phyloP scores from a whole-genome alignment of 371 early-diverging fungal genomes.

The Mortierella sp. region DNA sequence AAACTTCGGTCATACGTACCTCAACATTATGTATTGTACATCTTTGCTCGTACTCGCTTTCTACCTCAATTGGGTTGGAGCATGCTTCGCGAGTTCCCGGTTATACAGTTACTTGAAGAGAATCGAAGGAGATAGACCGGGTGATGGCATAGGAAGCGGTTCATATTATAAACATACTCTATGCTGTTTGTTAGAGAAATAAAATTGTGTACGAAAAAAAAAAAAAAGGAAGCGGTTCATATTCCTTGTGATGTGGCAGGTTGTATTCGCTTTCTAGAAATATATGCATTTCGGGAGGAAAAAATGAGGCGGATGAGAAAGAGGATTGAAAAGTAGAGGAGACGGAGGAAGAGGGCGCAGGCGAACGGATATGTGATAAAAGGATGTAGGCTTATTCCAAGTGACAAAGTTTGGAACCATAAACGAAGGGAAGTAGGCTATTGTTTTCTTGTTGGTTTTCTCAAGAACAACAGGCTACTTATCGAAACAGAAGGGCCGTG shows the following conservation, averaged over 20 bases:
- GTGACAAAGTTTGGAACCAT: neutral
- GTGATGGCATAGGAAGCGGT: too few relatives aligned
- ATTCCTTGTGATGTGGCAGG: neutral
- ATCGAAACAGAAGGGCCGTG: neutral
- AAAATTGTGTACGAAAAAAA: too few relatives aligned
- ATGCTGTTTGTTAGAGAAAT: too few relatives aligned
- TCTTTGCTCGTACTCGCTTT: too few relatives aligned
- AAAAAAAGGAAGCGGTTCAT: neutral
- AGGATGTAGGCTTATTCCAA: neutral
- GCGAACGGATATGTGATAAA: neutral
- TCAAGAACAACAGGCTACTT: neutral
- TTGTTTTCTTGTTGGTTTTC: neutral
- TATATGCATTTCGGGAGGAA: neutral
- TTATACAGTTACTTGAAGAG: too few relatives aligned
- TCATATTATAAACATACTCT: too few relatives aligned
- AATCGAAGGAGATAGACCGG: too few relatives aligned
- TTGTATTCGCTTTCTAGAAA: neutral
- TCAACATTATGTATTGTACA: too few relatives aligned
- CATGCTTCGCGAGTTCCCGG: too few relatives aligned
- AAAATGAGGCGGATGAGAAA: neutral
- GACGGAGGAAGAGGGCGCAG: neutral
- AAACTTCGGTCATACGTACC: too few relatives aligned
- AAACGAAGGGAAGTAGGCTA: neutral
- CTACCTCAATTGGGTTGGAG: too few relatives aligned
- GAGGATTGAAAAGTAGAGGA: neutral